phyloP scores from a whole-genome alignment of 345 rosid genomes.

The Melaleuca alternifolia region DNA sequence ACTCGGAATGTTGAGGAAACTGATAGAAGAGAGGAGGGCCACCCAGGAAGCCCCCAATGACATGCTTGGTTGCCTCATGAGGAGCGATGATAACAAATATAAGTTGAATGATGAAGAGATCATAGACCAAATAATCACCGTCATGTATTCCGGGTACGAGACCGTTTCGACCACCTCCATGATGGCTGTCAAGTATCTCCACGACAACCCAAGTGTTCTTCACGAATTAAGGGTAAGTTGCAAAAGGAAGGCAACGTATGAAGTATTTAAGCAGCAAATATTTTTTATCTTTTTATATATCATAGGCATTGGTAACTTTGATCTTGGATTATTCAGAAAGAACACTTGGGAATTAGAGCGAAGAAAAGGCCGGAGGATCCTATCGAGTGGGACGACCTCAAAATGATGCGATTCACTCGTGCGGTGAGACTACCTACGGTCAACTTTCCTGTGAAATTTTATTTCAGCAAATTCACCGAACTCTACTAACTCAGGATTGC shows the following conservation, averaged over 20 bases:
- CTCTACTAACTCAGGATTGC: not conserved
- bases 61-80: constrained; percentile 69
- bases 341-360: constrained; percentile 36
- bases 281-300: not conserved
- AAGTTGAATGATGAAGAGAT: constrained; percentile 48
- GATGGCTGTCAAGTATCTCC: constrained; percentile 89
- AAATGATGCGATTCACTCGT: constrained; percentile 51
- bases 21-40: constrained; percentile 47
- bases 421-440: constrained; percentile 29
- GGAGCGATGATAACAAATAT: constrained; percentile 32
- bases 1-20: constrained; percentile 30
- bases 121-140: constrained; percentile 74
- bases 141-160: constrained; percentile 74
- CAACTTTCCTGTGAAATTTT: not conserved
- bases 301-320: not conserved
- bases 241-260: not conserved
- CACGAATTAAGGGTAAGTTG: constrained; percentile 29
- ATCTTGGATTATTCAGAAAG: constrained; percentile 22
- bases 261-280: not conserved
- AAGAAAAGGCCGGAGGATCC: constrained; percentile 32
- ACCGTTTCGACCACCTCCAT: constrained; percentile 82
- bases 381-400: constrained; percentile 37
- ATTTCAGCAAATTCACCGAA: not conserved
- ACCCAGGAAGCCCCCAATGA: constrained; percentile 33
- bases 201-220: constrained; percentile 66